These are phyloP conservation scores for Kodamaea fukazawae DNA, from an alignment of 805 yeast species.

Conservation along the genomic window DNA sequence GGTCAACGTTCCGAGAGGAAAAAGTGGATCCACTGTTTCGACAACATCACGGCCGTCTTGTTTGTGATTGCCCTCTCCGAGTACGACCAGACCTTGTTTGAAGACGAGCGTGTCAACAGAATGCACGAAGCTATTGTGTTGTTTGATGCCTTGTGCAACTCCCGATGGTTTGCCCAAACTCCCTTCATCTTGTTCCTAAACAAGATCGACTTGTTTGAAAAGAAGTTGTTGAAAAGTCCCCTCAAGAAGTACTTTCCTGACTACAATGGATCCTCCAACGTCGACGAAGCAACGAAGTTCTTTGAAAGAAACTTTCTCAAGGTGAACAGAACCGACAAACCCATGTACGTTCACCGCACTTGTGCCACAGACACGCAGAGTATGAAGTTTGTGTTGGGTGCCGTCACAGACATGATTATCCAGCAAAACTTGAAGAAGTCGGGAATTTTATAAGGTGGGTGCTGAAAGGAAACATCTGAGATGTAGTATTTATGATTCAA, in stretches of 20 bases:
- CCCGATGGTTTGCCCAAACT: constrained; percentile 78
- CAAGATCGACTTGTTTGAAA: constrained; percentile 78
- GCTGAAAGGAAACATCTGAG: no score
- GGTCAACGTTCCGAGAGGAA: constrained; percentile 90
- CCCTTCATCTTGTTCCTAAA: constrained; percentile 88
- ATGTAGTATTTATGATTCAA: no score
- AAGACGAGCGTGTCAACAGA: constrained; percentile 84
- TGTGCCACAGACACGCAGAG: constrained; percentile 92
- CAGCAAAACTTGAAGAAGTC: constrained; percentile 77
- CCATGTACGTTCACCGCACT: constrained; percentile 88
- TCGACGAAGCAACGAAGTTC: constrained; percentile 64
- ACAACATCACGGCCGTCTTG: constrained; percentile 80
- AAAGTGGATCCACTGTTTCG: constrained; percentile 95
- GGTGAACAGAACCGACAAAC: constrained; percentile 63
- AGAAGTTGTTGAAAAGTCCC: constrained; percentile 65
- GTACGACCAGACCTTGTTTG: constrained; percentile 88
- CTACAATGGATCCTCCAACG: constrained; percentile 62
- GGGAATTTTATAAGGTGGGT: constrained; percentile 60
- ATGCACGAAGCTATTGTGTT: constrained; percentile 86
- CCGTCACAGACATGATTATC: constrained; percentile 88
- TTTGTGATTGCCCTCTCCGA: constrained; percentile 90
- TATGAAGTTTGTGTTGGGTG: constrained; percentile 86
- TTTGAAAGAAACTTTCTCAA: constrained; percentile 67
- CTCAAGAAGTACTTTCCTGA: constrained; percentile 75
- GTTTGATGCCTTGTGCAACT: constrained; percentile 80